A percentile compares a stretch with the other conserved stretches of the same genome.
Conservation (phyloP, 2,329 filamentous ascomycete species). For the Zymoseptoria tritici region DNA sequence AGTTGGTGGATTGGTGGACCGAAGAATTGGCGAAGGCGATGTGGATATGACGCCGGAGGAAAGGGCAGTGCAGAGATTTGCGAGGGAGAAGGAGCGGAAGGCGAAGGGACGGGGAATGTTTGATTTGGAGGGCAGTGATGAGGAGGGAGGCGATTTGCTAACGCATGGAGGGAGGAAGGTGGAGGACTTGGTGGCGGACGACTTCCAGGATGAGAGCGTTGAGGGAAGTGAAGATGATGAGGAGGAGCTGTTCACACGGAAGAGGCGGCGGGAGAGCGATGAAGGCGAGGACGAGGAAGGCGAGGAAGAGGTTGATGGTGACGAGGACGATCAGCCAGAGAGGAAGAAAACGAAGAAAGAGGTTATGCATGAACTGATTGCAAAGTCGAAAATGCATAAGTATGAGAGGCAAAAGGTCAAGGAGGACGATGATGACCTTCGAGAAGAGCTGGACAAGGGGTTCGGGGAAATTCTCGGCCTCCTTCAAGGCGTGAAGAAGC, state of each 20-base stretch:
- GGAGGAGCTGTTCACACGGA: slow-evolving; percentile 33
- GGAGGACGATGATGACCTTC: slow-evolving; percentile 84
- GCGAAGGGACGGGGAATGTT: slow-evolving; percentile 76
- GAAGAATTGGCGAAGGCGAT: slow-evolving; percentile 92
- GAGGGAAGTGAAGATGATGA: slow-evolving; percentile 25
- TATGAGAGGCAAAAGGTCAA: slow-evolving; percentile 88
- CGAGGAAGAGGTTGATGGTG: slow-evolving; percentile 44
- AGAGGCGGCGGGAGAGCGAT: slow-evolving; percentile 42
- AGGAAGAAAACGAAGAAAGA: slow-evolving; percentile 93
- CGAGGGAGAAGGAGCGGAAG: slow-evolving; percentile 72
- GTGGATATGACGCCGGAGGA: slow-evolving; percentile 90
- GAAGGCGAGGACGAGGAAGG: slow-evolving; percentile 51
- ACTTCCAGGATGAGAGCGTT: slow-evolving; percentile 45
- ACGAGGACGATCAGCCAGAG: slow-evolving; percentile 57
- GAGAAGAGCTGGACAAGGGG: slow-evolving; percentile 76
- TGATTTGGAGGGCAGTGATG: slow-evolving; percentile 79
- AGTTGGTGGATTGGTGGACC: slow-evolving; percentile 83
- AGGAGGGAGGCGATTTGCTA: slow-evolving; percentile 47
- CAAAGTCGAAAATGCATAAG: slow-evolving; percentile 93
- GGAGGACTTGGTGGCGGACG: slow-evolving; percentile 75
- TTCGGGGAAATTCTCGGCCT: slow-evolving; percentile 68
- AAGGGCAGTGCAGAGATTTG: slow-evolving; percentile 83
- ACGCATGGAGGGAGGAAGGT: slow-evolving; percentile 65
- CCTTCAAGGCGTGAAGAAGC: slow-evolving; percentile 51
- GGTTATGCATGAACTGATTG: slow-evolving; percentile 95